Base-by-base conservation (phyloP, 1,284 basidiomycete genomes). In the Mycena citricolor region DNA sequence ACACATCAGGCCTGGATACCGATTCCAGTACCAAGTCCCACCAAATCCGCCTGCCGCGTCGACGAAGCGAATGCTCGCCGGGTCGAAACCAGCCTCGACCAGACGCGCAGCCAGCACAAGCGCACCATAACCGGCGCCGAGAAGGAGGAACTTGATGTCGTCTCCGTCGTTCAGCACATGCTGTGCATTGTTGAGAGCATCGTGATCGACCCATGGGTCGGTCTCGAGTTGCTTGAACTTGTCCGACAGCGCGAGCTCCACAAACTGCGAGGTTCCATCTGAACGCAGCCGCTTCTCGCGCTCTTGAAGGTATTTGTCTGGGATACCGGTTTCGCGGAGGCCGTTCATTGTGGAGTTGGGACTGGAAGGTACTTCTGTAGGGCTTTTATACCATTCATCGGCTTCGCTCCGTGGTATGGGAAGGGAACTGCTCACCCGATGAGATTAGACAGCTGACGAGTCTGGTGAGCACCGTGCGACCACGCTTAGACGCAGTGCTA, bases 1-100 rank as follows among this genome's bases (percentile, higher is more conserved):
- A 41, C 52, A 56, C 47, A 54, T 51, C 16, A 55, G 24, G 8
- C 54, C 52, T 2, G 52, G 52, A 32, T 52, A 56, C 11, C 54
- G 32, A 28, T 56, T 56, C 55, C 53, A 56, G 17, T 54, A 56
- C 55, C 55, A 56, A 5, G 55, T 51, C 4, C 55, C 55, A 2
- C 55, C 55, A 30, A 54, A 52, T 4, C 55, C 55, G 6, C 51
- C 51, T 16, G 43, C 54, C 16, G 23, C 32, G 24, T 55, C 54
- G 12, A 54, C 38, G 8, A 55, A n/a, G 4, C 49, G 39, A 23
- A 55, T 51, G n/a, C 51, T 46, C 1, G 35, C 35, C 4, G 49
- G 25, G 2, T 29, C 39, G 35, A 54, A 49, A 5, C 51, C 52
- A 14, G 51, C 49, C 21, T 54, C 16, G 41, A 55, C 40, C 5